Conservation (phyloP, 2,329 filamentous ascomycete species). For the Penicillium sp. region DNA sequence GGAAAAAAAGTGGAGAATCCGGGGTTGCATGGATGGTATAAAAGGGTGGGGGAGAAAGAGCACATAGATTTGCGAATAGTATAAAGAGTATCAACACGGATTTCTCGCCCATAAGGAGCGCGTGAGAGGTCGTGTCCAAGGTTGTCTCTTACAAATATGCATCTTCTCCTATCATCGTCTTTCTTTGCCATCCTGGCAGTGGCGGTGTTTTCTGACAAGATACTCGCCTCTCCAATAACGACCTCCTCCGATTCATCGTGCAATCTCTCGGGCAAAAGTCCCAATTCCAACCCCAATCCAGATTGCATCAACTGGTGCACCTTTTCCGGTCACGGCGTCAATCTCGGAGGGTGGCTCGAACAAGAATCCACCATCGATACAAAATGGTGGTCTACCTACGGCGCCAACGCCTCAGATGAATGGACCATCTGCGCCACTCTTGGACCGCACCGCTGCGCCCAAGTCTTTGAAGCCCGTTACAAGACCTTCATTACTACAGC, state of each 20-base stretch:
- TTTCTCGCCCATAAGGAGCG: too few species aligned
- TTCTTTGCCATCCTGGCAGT: too few species aligned
- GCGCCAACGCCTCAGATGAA: slow-evolving; percentile 19
- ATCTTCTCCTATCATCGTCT: too few species aligned
- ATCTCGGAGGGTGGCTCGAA: slow-evolving; percentile 23
- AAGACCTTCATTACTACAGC: slow-evolving; percentile 8
- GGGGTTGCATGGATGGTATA: too few species aligned
- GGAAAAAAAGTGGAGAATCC: too few species aligned
- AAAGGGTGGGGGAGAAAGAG: too few species aligned
- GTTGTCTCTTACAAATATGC: too few species aligned
- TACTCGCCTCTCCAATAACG: not conserved
- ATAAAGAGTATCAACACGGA: too few species aligned
- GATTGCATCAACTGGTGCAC: slow-evolving; percentile 18
- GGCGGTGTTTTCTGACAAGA: too few species aligned
- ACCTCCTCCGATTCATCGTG: not conserved
- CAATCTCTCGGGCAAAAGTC: not conserved
- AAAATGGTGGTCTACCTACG: slow-evolving; percentile 17
- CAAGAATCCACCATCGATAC: slow-evolving; percentile 24
- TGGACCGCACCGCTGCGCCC: slow-evolving; percentile 2
- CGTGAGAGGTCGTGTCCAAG: too few species aligned
- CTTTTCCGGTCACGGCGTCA: slow-evolving; percentile 17
- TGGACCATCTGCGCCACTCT: slow-evolving; percentile 18
- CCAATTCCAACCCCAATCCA: not conserved
- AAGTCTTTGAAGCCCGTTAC: slow-evolving; percentile 13
- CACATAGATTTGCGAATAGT: too few species aligned